These are phyloP conservation scores for Cercospora sp. DNA, from an alignment of 2,329 filamentous ascomycete genomes.

Conservation along the genomic window DNA sequence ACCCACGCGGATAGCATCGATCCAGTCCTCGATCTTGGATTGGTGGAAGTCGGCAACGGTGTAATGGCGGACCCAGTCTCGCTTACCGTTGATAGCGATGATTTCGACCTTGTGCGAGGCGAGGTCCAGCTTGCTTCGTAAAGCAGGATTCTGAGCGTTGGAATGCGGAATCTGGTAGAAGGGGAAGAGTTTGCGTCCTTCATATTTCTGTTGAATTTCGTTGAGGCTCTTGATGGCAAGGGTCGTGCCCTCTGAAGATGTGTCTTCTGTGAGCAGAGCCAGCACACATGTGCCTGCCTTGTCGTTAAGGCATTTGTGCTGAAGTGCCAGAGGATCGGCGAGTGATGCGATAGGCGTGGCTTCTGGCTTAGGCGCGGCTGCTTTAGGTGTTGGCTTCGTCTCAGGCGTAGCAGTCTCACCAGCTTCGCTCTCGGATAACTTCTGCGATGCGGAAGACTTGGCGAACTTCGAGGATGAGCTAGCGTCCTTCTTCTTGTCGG, in stretches of 20 bases:
- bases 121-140: slow-evolving; percentile 66
- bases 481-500: slow-evolving; percentile 47
- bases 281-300: slow-evolving; percentile 84
- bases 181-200: slow-evolving; percentile 72
- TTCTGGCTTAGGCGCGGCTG: slow-evolving; percentile 52
- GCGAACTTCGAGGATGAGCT: slow-evolving; percentile 53
- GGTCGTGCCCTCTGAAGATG: slow-evolving; percentile 28
- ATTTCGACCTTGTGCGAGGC: slow-evolving; percentile 62
- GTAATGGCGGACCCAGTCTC: slow-evolving; percentile 82
- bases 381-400: slow-evolving; percentile 50
- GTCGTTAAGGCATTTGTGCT: slow-evolving; percentile 68
- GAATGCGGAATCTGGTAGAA: slow-evolving; percentile 71
- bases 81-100: slow-evolving; percentile 79
- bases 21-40: slow-evolving; percentile 74
- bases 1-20: slow-evolving; percentile 87
- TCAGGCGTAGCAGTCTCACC: slow-evolving; percentile 52
- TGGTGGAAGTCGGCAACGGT: slow-evolving; percentile 55
- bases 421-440: slow-evolving; percentile 50
- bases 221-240: slow-evolving; percentile 61
- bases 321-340: slow-evolving; percentile 62
- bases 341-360: slow-evolving; percentile 65
- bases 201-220: slow-evolving; percentile 74
- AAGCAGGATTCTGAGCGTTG: slow-evolving; percentile 56
- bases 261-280: slow-evolving; percentile 63
- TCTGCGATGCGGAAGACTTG: slow-evolving; percentile 54